Evolutionary conservation across 2,329 filamentous ascomycete species (phyloP), one percentile per base, ranked within the genome.

Genomic region (Rutstroemia sp.): DNA sequence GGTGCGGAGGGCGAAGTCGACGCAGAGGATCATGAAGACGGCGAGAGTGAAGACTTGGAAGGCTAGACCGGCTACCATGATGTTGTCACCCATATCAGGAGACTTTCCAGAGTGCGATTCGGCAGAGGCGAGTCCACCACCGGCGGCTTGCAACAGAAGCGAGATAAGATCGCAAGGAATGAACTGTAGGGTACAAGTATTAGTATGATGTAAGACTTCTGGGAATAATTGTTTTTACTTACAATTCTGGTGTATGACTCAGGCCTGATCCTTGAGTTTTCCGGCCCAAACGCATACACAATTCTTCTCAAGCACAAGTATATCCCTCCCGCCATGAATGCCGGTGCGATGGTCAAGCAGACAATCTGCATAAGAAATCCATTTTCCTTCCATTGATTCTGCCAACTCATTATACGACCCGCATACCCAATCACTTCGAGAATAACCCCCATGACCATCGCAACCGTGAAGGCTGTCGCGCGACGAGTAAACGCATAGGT

Each of bases 21-120:
- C 21, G 27, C 64, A 65, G 34, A 63, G 54, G 3, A 79, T 76
- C 73, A 87, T 87, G 56, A 76, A 67, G 16, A 74, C 64, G 44
- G 75, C 60, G 38, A 85, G 73, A 5, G 79, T 82, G 58, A 76
- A 69, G 45, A 86, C 83, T 64, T 87, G 83, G 66, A 79, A 81
- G 17, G 75, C 68, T 0, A 87, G 76, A 34, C 84, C 84, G 4
- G 81, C 81, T n/a, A 87, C 75, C 77, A 83, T 84, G 70, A 86
- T 78, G 65, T 86, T 73, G 60, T 79, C 76, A n/a, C 82, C 84
- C 0, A 65, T 61, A 1, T 70, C 60, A 14, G 71, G 62, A 16
- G 66, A 66, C 5, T 71, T 54, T 46, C 72, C 61, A 52, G 73
- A 66, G 49, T 73, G 70, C 7, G 68, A 67, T 1, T 77, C 77